Evolutionary conservation across 2,329 filamentous ascomycete genomes (phyloP), one percentile per base, ranked within the genome.

Genomic region (Microcera coccophila): DNA sequence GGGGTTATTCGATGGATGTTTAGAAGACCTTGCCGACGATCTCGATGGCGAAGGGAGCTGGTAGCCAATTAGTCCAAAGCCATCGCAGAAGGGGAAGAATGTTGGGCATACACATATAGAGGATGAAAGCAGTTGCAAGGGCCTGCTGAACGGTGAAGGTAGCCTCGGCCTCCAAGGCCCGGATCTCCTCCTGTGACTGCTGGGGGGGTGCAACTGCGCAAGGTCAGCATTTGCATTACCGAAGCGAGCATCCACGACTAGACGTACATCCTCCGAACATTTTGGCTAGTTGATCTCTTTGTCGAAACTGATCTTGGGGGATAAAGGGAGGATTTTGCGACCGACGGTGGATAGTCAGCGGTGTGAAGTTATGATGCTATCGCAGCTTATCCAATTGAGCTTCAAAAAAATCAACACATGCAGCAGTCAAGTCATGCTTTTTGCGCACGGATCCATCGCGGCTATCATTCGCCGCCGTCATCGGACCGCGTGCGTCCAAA

Each of bases 81-180:
- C 17, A 11, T 12, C 5, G 4, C 3, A 16, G 22, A 2, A 1
- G 5, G 11, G 11, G n/a, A 19, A 16, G 15, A 10, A 3, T 17
- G 5, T 10, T 21, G 3, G 8, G 63, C 85, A 44, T 80, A 93
- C 87, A 88, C 47, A 93, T 70, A 63, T 91, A 91, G 37, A 93
- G 75, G 38, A 86, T 66, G 29, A 83, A 72, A 50, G 82, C 82
- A 14, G 81, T 80, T 29, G 79, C 75, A 42, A 84, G 62, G 49
- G 84, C 84, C 58, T 74, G 76, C 70, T 85, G 81, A 54, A 91
- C 72, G 38, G 82, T 85, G 55, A 75, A 73, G 59, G 71, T 72
- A 38, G 87, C 85, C 63, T 84, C 78, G 47, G 73, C 72, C 73
- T 90, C 85, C 64, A 82, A 76, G 59, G 74, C 72, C 61, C 75